A percentile compares a stretch with the other conserved stretches of the same genome.
Conservation (phyloP, 805 yeast species). For the Myxozyma lipomycoides region DNA sequence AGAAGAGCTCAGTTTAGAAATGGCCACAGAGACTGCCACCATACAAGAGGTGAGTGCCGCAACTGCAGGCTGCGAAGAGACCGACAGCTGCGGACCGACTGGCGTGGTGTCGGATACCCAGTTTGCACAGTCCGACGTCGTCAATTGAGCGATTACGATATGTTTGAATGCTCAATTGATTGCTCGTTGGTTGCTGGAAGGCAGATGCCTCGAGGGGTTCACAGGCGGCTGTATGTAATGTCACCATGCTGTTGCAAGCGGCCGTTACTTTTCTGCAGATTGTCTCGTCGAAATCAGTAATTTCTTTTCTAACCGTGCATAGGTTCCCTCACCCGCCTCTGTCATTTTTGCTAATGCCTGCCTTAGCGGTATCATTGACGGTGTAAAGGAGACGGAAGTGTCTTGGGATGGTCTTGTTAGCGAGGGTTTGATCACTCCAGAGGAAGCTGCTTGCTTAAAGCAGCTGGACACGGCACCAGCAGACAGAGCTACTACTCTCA, state of each 20-base stretch:
- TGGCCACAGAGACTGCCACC: constrained; percentile 17
- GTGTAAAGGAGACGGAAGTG: constrained; percentile 66
- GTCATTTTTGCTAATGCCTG: constrained; percentile 59
- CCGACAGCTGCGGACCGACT: too few species aligned
- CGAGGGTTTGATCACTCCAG: constrained; percentile 59
- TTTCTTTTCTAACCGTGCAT: not conserved
- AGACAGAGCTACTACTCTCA: constrained; percentile 28
- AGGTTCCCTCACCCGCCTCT: constrained; percentile 29
- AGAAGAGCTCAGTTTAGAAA: too few species aligned
- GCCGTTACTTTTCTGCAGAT: too few species aligned
- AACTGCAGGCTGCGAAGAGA: not conserved
- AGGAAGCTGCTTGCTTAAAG: constrained; percentile 62
- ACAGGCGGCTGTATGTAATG: too few species aligned
- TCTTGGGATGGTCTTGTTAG: constrained; percentile 92
- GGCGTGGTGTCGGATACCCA: too few species aligned
- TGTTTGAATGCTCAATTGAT: too few species aligned
- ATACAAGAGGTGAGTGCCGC: constrained; percentile 5
- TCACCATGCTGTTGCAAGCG: too few species aligned
- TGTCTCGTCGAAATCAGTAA: too few species aligned
- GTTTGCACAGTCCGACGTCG: too few species aligned
- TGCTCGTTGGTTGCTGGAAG: too few species aligned
- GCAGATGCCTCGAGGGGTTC: too few species aligned
- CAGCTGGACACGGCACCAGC: constrained; percentile 44
- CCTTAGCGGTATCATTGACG: constrained; percentile 50
- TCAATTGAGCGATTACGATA: too few species aligned